phyloP scores from a whole-genome alignment of 768 basidiomycete genomes.

The Pisolithus tinctorius region DNA sequence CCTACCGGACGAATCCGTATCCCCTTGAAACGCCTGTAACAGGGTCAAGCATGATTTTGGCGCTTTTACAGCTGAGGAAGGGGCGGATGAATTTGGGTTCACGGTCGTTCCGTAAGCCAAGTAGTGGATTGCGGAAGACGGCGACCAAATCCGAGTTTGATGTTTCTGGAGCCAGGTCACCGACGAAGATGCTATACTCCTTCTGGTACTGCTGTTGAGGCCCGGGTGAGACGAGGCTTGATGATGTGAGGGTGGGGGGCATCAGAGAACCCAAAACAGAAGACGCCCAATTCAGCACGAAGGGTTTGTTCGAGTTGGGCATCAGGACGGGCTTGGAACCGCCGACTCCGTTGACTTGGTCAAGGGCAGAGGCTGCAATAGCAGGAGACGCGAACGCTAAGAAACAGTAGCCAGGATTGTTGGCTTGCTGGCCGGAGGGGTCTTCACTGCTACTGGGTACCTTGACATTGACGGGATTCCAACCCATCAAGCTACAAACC shows the following conservation, averaged over 20 bases:
- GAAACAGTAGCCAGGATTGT: slow-evolving; percentile 86
- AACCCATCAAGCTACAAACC: slow-evolving; percentile 80
- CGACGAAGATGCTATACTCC: slow-evolving; percentile 93
- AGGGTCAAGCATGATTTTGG: slow-evolving; percentile 92
- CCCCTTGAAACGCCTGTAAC: slow-evolving; percentile 84
- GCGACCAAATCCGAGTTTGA: slow-evolving; percentile 95
- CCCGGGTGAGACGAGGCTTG: slow-evolving; percentile 20
- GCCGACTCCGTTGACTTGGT: slow-evolving; percentile 49
- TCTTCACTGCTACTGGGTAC: slow-evolving; percentile 61
- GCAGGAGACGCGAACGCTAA: slow-evolving; percentile 73
- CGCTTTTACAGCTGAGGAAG: slow-evolving; percentile 89
- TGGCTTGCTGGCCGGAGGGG: slow-evolving; percentile 55
- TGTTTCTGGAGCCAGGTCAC: slow-evolving; percentile 87
- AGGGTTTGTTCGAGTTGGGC: slow-evolving; percentile 83
- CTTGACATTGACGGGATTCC: slow-evolving; percentile 72
- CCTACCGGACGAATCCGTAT: slow-evolving; percentile 87
- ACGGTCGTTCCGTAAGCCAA: slow-evolving; percentile 77
- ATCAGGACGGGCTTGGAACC: slow-evolving; percentile 49
- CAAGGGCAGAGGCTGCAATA: slow-evolving; percentile 63
- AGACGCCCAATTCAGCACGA: slow-evolving; percentile 75
- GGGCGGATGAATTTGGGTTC: slow-evolving; percentile 86
- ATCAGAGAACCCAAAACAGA: slow-evolving; percentile 32
- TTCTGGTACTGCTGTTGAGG: slow-evolving; percentile 58
- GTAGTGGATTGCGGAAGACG: slow-evolving; percentile 84
- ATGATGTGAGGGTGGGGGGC: slow-evolving; percentile 24